These are phyloP conservation scores for Cornus kousa DNA, from an alignment of 148 eudicot species.

Conservation along the genomic window DNA sequence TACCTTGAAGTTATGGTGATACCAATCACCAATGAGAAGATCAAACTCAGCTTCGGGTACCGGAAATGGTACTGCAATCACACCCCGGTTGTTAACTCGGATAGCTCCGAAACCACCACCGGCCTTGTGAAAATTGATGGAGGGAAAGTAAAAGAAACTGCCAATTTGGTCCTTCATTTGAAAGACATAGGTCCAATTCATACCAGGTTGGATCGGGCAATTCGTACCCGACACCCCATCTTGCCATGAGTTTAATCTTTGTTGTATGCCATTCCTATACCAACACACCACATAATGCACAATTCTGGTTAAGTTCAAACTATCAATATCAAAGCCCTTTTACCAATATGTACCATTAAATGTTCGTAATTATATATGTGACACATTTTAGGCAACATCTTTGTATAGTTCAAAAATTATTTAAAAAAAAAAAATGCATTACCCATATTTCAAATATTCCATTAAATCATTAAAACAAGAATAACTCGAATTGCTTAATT, in stretches of 20 bases:
- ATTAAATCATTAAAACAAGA: no score
- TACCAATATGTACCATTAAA: no score
- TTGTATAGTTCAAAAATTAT: no score
- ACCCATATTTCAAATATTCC: no score
- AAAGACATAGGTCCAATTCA: conserved; percentile 42
- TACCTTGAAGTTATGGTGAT: conserved; percentile 21
- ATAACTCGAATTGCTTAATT: no score
- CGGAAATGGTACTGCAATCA: conserved; percentile 32
- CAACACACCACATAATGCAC: not conserved
- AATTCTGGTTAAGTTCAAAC: no score
- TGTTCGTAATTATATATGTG: no score
- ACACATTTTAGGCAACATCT: no score
- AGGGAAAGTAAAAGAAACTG: conserved; percentile 40
- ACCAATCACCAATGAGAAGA: conserved; percentile 49
- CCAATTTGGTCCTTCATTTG: conserved; percentile 46
- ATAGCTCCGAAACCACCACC: conserved; percentile 45
- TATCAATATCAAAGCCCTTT: no score
- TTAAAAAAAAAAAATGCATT: no score
- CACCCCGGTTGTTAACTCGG: conserved; percentile 40
- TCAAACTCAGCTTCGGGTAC: conserved; percentile 40
- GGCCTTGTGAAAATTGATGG: conserved; percentile 39
- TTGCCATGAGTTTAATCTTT: conserved; percentile 49
- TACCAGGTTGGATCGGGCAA: conserved; percentile 36
- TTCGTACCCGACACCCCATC: conserved; percentile 53
- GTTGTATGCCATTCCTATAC: conserved; percentile 48